Conservation (phyloP, 1,284 basidiomycete species). For the Trametes hirsuta region DNA sequence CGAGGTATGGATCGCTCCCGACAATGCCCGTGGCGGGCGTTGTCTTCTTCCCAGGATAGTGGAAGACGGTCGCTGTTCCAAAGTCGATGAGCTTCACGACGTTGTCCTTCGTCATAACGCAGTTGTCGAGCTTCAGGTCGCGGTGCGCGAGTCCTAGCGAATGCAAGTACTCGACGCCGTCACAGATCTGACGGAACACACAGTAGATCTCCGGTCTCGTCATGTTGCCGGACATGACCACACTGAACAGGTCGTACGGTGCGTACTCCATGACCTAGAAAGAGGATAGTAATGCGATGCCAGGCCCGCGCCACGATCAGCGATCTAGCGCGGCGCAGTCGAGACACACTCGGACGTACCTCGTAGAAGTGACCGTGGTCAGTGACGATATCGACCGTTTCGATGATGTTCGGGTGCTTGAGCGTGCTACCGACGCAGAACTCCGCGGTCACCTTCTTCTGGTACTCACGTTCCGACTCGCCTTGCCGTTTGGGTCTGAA, state of each 20-base stretch:
- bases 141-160: conserved; percentile 97
- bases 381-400: conserved; percentile 97
- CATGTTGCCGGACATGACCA: conserved; percentile 99
- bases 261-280: conserved; percentile 99
- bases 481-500: conserved; percentile 88
- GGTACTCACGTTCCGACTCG: conserved; percentile 95
- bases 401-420: conserved; percentile 96
- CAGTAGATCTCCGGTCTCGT: conserved; percentile 97
- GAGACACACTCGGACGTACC: conserved; percentile 50
- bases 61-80: conserved; percentile 98
- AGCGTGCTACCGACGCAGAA: conserved; percentile 97
- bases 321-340: background rate
- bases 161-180: conserved; percentile 98
- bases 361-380: conserved; percentile 99
- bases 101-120: conserved; percentile 94
- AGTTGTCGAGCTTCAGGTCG: conserved; percentile 99
- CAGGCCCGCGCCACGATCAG: conserved; percentile 21
- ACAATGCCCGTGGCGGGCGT: conserved; percentile 89
- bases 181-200: conserved; percentile 98
- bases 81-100: conserved; percentile 99
- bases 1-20: conserved; percentile 97
- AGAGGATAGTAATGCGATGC: background rate
- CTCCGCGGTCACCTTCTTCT: conserved; percentile 98
- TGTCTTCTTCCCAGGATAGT: conserved; percentile 91
- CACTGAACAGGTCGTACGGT: conserved; percentile 96